A percentile compares a stretch with the other conserved stretches of the same genome.
phyloP scores from a whole-genome alignment of 495 filamentous ascomycete species.

The Penicillium coprophilum region DNA sequence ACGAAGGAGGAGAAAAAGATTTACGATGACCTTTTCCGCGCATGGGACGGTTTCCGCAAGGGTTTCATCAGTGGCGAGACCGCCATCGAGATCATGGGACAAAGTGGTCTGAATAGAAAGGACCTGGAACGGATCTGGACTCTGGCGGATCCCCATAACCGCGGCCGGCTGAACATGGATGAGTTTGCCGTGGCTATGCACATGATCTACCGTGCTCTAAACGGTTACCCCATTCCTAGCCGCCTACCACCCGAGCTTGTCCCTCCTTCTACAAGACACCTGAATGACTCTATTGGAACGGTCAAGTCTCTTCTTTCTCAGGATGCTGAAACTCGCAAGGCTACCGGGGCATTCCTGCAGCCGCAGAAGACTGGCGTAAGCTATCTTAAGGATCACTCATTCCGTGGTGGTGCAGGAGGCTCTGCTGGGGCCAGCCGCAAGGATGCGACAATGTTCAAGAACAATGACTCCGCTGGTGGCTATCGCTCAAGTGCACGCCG shows the following conservation, averaged over 20 bases:
- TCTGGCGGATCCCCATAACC: constrained; percentile 87
- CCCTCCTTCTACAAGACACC: constrained; percentile 91
- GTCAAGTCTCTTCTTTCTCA: constrained; percentile 90
- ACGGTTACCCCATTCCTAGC: constrained; percentile 91
- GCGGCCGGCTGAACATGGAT: constrained; percentile 91
- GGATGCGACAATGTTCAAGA: constrained; percentile 95
- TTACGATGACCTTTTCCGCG: constrained; percentile 92
- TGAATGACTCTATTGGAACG: constrained; percentile 87
- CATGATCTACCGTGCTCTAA: constrained; percentile 94
- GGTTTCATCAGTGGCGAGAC: constrained; percentile 91
- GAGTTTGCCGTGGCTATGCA: constrained; percentile 99
- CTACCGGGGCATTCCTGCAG: constrained; percentile 78
- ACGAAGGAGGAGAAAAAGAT: constrained; percentile 98
- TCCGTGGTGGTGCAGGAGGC: constrained; percentile 57
- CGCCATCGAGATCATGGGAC: constrained; percentile 95
- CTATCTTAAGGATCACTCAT: constrained; percentile 94
- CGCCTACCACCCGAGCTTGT: constrained; percentile 90
- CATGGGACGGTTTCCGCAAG: constrained; percentile 94
- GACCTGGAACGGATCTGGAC: constrained; percentile 96
- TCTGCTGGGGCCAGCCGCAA: constrained; percentile 58
- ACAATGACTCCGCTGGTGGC: constrained; percentile 81
- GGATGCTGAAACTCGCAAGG: constrained; percentile 83
- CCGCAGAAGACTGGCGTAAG: constrained; percentile 97
- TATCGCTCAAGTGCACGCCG: constrained; percentile 94
- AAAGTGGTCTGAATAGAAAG: constrained; percentile 86